Evolutionary conservation across 306 rosid species (phyloP).

Genomic region (Oemleria cerasiformis): DNA sequence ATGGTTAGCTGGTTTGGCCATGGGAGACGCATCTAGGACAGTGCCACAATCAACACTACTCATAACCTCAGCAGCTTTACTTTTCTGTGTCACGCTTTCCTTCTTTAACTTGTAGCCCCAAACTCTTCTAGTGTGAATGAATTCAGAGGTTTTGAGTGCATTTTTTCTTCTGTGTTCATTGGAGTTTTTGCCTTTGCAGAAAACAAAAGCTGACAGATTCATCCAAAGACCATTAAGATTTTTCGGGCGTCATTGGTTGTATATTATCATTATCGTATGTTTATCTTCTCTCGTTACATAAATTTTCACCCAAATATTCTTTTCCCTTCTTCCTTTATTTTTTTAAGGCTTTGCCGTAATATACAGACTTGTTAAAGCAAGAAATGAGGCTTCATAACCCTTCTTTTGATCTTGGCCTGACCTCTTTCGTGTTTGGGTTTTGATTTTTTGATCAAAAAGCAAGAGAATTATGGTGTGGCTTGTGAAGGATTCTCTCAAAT

Average conservation of each 20-base stretch:
- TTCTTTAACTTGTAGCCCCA: constrained; percentile 28
- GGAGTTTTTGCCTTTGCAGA: constrained; percentile 39
- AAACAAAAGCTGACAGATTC: constrained; percentile 47
- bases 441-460: not conserved
- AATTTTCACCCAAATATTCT: not conserved
- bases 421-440: not conserved
- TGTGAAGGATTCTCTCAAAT: constrained; percentile 1
- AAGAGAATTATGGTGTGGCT: not conserved
- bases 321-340: not conserved
- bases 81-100: constrained; percentile 22
- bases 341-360: not conserved
- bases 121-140: constrained; percentile 25
- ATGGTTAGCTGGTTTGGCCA: constrained; percentile 93
- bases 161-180: constrained; percentile 21
- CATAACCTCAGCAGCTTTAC: constrained; percentile 12
- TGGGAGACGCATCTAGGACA: constrained; percentile 67
- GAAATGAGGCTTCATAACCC: not conserved
- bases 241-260: constrained; percentile 23
- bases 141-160: constrained; percentile 29
- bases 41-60: constrained; percentile 20
- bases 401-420: not conserved
- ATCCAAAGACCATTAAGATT: constrained; percentile 42
- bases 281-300: not conserved
- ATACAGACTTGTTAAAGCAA: not conserved
- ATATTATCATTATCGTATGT: not conserved